Percentiles rank a stretch among this genome's conserved stretches.
These are phyloP conservation scores for Gossypium herbaceum DNA, from an alignment of 345 rosid species.

Conservation along the genomic window DNA sequence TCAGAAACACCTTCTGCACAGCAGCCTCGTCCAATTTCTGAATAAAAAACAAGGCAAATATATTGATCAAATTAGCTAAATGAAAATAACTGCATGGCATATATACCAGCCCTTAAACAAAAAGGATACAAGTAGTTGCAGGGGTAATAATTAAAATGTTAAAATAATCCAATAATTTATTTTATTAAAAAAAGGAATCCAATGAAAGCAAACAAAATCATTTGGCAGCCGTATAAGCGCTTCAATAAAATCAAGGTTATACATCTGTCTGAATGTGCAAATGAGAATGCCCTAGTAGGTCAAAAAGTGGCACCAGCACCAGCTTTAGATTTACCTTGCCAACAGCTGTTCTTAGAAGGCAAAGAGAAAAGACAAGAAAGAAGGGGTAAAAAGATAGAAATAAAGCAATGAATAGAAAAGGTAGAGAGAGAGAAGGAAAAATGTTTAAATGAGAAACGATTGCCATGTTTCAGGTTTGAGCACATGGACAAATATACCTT, in stretches of 20 bases:
- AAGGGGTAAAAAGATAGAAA: too few relatives aligned
- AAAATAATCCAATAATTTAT: neutral
- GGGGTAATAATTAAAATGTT: neutral
- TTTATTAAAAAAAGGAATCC: neutral
- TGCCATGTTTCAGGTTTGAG: too few relatives aligned
- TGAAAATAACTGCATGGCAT: neutral
- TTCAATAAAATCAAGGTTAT: neutral
- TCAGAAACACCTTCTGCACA: constrained; percentile 59
- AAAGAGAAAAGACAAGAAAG: too few relatives aligned
- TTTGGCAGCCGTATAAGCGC: neutral
- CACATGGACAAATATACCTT: neutral
- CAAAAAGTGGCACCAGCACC: too few relatives aligned
- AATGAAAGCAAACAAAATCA: neutral
- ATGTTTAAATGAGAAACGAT: too few relatives aligned
- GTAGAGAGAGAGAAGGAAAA: too few relatives aligned
- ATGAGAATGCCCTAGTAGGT: neutral
- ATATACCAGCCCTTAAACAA: constrained; percentile 5
- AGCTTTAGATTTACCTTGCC: too few relatives aligned
- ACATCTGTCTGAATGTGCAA: neutral
- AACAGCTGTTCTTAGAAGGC: too few relatives aligned
- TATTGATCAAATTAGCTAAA: neutral
- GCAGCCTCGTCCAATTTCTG: constrained; percentile 84
- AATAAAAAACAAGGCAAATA: constrained; percentile 3
- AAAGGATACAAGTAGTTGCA: neutral
- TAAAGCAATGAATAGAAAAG: too few relatives aligned